Base-by-base conservation (phyloP, 1,284 basidiomycete species). In the Cutaneotrichosporon curvatum region DNA sequence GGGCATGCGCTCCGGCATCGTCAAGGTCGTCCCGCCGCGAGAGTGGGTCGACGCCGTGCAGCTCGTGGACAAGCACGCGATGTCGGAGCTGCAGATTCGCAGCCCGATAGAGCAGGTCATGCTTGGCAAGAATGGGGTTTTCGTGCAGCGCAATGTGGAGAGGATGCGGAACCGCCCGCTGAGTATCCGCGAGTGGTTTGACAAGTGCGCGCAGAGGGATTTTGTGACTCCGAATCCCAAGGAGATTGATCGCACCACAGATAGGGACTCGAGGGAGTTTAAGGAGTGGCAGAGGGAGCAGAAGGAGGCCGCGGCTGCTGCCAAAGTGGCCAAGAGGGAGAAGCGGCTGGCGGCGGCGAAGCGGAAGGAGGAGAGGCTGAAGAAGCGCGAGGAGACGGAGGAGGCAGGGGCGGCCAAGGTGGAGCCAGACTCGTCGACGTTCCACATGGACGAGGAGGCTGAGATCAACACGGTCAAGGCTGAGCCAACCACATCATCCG, bases 31-130 rank as follows among this genome's bases (percentile, higher is more conserved):
- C 53, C 91, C 91, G 34, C 91, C 91, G 2, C 80, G 82, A 61
- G 86, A 92, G 76, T 95, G 92, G 91, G 79, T 78, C 25, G 79
- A 82, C 44, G 70, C 81, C 2, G 73, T 94, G 18, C 85, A 87
- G 14, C 70, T 83, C 11, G 72, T 89, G 40, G 77, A 78, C 19
- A 74, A 79, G 21, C 80, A 83, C 50, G 61, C 67, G 0, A 76
- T 96, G 19, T 74, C 76, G n/a, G 62, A 76, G 10, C 81, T 94
- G 53, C 82, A 67, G 22, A 83, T 96, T 53, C 82, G 81, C 69
- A 79, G 79, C 20, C 89, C 91, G 1, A 95, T 95, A 55, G 87
- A 91, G 66, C 92, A 96, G 67, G 81, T 84, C 65, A 89, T 95
- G 82, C 72, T 84, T 37, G 92, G 92, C 10, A 77, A 80, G 34